phyloP scores from a whole-genome alignment of 2,329 filamentous ascomycete genomes.

The Penicillium expansum region DNA sequence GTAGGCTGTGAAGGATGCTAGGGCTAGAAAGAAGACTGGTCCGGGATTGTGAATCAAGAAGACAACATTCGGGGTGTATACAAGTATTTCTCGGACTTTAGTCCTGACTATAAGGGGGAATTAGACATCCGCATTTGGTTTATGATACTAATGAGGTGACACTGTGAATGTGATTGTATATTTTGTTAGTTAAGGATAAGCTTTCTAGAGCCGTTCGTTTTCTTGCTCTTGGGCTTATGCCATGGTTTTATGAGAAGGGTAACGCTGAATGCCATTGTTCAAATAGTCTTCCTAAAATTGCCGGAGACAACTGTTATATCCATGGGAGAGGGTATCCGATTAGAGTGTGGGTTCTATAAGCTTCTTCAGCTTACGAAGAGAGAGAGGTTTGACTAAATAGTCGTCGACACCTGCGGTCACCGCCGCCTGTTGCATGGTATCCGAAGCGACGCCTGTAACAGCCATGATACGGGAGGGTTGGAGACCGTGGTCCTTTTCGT shows the following conservation, averaged over 20 bases:
- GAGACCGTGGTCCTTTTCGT: conserved; percentile 29
- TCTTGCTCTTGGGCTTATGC: background rate
- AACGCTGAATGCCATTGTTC: background rate
- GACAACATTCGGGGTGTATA: conserved; percentile 12
- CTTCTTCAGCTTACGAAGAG: conserved; percentile 31
- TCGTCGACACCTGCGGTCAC: conserved; percentile 31
- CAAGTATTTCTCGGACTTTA: too few species aligned
- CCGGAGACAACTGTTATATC: background rate
- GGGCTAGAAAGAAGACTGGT: too few species aligned
- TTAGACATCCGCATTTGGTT: conserved; percentile 25
- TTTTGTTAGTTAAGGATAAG: background rate
- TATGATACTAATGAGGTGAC: conserved; percentile 33
- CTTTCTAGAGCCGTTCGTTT: background rate
- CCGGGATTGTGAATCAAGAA: too few species aligned
- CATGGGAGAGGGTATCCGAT: background rate
- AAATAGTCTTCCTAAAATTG: background rate
- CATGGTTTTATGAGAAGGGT: background rate
- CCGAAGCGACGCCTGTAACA: conserved; percentile 33
- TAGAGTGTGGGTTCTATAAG: conserved; percentile 17
- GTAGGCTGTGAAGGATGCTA: too few species aligned
- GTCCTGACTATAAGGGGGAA: conserved; percentile 21
- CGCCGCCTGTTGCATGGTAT: conserved; percentile 32
- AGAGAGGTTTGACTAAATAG: conserved; percentile 34
- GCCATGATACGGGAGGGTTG: conserved; percentile 30
- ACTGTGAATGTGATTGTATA: background rate